Evolutionary conservation across 345 rosid genomes (phyloP), one percentile per base, ranked within the genome.

Genomic region (Bruguiera gymnorhiza): DNA sequence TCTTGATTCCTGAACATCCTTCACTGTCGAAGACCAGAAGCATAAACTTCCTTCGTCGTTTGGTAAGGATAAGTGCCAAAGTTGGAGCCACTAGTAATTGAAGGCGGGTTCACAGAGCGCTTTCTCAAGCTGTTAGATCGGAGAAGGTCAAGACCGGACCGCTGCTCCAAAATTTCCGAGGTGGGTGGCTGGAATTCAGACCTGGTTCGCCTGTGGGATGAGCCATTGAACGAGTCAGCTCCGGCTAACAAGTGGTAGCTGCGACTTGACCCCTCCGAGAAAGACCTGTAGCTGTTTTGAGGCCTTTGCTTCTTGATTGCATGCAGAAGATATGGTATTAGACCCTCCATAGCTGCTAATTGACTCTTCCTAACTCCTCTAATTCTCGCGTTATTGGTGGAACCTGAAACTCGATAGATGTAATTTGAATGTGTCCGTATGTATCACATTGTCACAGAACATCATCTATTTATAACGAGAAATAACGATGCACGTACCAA

Each of bases 251-350:
- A 70, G 71, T 88, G 89, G 85, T 87, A 86, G 81, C 94, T 79
- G 6, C 81, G 82, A 75, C 76, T 76, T 7, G 97, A 88, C 18
- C 86, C 88, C 8, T 31, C 72, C 18, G 83, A 76, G 50, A 70
- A 37, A 61, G 76, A 73, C 68, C 76, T 60, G 30, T 26, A 73
- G 70, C 43, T 64, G 0, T 61, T 29, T 7, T 68, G 70, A 68
- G 73, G 78, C 59, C 8, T 77, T 36, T 70, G 78, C 51, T 77
- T 80, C 78, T 71, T 83, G 63, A 88, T 65, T 34, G 83, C 89
- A 63, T 80, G 88, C 37, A 88, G 65, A 26, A 88, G 52, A 61
- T 53, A 88, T n/a, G 97, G 94, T 69, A 88, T 88, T 43, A 88
- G 71, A 20, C 97, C 97, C 69, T 91, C 97, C 97, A 87, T 87